Base-by-base conservation (phyloP, 108 stramenopile genomes). In the Fistulifera pelliculosa region DNA sequence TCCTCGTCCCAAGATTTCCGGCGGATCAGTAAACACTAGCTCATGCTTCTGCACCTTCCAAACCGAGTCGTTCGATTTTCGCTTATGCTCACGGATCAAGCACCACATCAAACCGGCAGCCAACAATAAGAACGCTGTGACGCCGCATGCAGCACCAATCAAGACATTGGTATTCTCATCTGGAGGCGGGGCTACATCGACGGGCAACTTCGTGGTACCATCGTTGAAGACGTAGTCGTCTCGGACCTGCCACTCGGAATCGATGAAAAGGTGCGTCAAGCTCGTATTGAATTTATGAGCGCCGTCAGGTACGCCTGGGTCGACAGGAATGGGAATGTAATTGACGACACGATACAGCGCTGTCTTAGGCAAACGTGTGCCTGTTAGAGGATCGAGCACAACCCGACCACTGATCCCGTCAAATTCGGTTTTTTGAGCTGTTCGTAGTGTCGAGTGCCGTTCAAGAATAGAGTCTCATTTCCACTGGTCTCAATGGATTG, bases 21-120 rank as follows among this genome's bases (percentile, higher is more conserved):
- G 62, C 1, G 76, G 76, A 56, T 78, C 66, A 19, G 52, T 21
- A 44, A 74, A 78, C n/a, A 61, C 35, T 1, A 78, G 35, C 18
- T 78, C 73, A 24, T 35, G 19, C 44, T 41, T 21, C 18, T 68
- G 49, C 16, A 83, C 60, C 27, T 50, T 17, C 82, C 77, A 83
- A 3, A 79, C 44, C 4, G 58, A 39, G 35, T 78, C 77, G 26
- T 16, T 55, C 16, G 61, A 60, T 25, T 60, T 62, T 28, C 56
- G 56, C 38, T 62, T 69, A 27, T 43, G 55, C 16, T 58, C 52
- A 35, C 31, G 31, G 8, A 35, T 35, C 6, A 35, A 8, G 8
- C 31, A 35, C 31, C 31, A 35, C 31, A 35, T 6, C 31, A 35
- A 8, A 35, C 31, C 8, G 3, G 31, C 31, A 3, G 31, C 31